Evolutionary conservation across 2,329 filamentous ascomycete species (phyloP).

Genomic region (Alternaria novae-zelandiae): DNA sequence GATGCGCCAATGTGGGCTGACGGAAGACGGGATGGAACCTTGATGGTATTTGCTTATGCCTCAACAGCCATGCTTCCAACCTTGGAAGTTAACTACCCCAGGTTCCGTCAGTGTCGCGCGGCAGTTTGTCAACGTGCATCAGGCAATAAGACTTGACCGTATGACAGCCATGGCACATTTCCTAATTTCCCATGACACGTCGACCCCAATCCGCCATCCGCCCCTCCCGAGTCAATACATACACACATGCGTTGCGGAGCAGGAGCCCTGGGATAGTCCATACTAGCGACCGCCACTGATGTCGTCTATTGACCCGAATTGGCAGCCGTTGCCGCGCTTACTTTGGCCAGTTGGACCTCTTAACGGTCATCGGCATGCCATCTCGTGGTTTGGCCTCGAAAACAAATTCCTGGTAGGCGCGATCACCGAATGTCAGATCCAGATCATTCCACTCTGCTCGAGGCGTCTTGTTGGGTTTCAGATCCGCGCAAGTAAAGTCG

Average conservation of each 20-base stretch:
- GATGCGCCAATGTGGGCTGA: neutral
- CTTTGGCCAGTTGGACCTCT: slow-evolving; percentile 20
- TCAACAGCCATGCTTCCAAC: neutral
- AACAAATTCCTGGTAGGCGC: slow-evolving; percentile 39
- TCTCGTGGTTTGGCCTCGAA: slow-evolving; percentile 42
- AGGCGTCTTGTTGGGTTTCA: slow-evolving; percentile 36
- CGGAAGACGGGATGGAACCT: neutral
- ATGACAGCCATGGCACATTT: neutral
- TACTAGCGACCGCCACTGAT: neutral
- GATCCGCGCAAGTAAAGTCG: slow-evolving; percentile 50
- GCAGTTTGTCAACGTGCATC: neutral
- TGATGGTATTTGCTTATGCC: neutral
- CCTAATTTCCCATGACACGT: neutral
- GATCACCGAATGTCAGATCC: slow-evolving; percentile 39
- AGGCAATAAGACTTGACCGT: neutral
- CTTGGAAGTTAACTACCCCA: neutral
- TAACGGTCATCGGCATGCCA: slow-evolving; percentile 42
- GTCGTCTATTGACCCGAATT: neutral
- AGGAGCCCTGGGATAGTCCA: neutral
- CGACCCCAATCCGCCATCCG: neutral
- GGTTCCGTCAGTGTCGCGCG: neutral
- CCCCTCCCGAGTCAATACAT: neutral
- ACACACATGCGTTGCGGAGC: neutral
- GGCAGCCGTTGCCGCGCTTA: neutral
- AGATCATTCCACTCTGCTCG: slow-evolving; percentile 34